Evolutionary conservation across 2,329 filamentous ascomycete species (phyloP), one percentile per base, ranked within the genome.

Genomic region (Clarireedia homoeocarpa): DNA sequence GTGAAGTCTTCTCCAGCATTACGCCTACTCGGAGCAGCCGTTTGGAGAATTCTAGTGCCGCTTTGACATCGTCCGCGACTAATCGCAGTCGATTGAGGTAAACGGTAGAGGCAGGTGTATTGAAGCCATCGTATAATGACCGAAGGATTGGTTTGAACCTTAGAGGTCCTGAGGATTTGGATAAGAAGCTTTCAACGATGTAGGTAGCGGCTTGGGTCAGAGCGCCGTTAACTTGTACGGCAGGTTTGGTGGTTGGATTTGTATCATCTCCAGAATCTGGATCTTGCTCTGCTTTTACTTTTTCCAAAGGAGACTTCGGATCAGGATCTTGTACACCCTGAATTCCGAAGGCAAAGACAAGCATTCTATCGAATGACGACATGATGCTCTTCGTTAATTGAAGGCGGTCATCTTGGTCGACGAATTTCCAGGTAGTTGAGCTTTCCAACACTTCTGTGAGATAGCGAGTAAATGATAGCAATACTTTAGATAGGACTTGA

Each of bases 361-460:
- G 73, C 30, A 95, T 77, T 47, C 82, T 84, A 61, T 86, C 79
- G 66, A 96, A 85, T 14, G 86, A 80, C 5, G 78, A 78, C 26
- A 89, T 79, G 26, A 96, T 82, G 44, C 78, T 77, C 17, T 79
- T 77, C 57, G 89, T 81, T 49, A 96, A 79, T 55, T 84, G 76
- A 51, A 84, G 81, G 45, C 86, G 83, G 62, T 91, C 85, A 26
- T 84, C 75, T 10, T 83, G 77, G 1, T 80, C 78, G 6, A 81
- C 77, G 68, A 95, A 96, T 62, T 85, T 86, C 94, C 92, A 99
- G 5, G 85, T 90, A 30, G 84, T 82, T 39, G 87, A 88, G 70
- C 87, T 94, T 72, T 95, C 91, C 63, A 95, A 86, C 6, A 95
- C 81, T 66, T 95, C 91, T 24, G 95, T 80, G 61, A 89, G 78